Conservation (phyloP, 352 stramenopile genomes). For the Globisporangium parvum region DNA sequence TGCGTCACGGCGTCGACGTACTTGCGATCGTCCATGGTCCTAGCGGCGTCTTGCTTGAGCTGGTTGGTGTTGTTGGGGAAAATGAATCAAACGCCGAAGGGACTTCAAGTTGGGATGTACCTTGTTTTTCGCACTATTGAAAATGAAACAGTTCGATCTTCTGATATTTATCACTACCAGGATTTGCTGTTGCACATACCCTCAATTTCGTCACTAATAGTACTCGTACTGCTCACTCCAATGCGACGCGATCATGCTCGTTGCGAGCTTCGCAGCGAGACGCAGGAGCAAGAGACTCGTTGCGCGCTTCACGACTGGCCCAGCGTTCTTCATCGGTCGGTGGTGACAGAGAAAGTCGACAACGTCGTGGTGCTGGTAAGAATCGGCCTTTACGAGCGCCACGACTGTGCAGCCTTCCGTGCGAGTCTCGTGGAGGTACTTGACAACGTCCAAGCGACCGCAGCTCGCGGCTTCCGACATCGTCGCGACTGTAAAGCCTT, state of each 20-base stretch:
- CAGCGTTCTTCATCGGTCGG: neutral
- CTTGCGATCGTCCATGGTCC: conserved; percentile 45
- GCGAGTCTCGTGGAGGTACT: neutral
- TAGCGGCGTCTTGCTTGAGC: neutral
- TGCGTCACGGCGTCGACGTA: conserved; percentile 53
- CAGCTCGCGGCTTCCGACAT: neutral
- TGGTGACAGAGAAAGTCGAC: neutral
- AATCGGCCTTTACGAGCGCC: neutral
- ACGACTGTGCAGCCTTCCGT: neutral
- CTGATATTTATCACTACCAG: too few species aligned
- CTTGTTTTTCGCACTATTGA: too few species aligned
- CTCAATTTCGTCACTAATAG: too few species aligned
- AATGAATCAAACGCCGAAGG: too few species aligned
- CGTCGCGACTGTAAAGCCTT: neutral
- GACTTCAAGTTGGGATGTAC: too few species aligned
- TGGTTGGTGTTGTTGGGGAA: neutral
- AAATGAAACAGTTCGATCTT: too few species aligned
- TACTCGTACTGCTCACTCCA: too few species aligned
- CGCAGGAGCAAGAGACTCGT: too few species aligned
- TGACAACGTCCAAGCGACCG: neutral
- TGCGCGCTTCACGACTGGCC: too few species aligned
- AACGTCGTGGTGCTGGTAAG: neutral
- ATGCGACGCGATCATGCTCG: too few species aligned
- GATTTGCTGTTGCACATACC: too few species aligned
- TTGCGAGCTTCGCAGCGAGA: too few species aligned